These are phyloP conservation scores for Rhodamnia rubescens DNA, from an alignment of 345 rosid genomes.

Conservation along the genomic window DNA sequence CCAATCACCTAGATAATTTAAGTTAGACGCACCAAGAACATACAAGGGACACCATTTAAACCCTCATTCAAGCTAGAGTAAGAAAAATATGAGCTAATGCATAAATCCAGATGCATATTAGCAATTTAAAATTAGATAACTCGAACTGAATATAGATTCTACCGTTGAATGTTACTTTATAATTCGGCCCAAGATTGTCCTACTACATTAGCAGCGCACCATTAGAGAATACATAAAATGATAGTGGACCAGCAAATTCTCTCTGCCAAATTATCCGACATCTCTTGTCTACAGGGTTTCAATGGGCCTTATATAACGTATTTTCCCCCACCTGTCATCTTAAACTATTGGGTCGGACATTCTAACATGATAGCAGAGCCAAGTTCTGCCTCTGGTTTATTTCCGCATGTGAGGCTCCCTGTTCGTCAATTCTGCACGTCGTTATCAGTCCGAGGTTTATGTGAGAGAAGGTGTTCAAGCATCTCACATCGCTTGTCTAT, in stretches of 20 bases:
- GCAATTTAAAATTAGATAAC: background rate
- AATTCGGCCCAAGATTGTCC: background rate
- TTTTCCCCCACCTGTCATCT: background rate
- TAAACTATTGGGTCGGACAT: background rate
- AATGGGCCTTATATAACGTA: background rate
- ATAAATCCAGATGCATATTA: background rate
- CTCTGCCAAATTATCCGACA: background rate
- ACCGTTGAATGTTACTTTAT: background rate
- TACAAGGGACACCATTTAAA: background rate
- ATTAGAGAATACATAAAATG: background rate
- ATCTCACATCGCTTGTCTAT: background rate
- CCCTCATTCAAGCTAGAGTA: background rate
- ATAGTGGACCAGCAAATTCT: background rate
- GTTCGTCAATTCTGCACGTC: background rate
- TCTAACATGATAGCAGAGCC: background rate
- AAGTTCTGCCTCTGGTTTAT: background rate
- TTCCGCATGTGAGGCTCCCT: background rate
- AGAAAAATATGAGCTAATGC: background rate
- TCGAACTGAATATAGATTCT: background rate
- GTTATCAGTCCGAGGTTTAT: background rate
- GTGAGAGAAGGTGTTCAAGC: background rate
- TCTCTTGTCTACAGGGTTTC: background rate
- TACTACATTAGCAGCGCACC: background rate
- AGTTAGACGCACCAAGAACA: background rate
- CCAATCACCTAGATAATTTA: background rate